Conservation (phyloP, 2,329 filamentous ascomycete genomes). For the Westerdykella sp. region DNA sequence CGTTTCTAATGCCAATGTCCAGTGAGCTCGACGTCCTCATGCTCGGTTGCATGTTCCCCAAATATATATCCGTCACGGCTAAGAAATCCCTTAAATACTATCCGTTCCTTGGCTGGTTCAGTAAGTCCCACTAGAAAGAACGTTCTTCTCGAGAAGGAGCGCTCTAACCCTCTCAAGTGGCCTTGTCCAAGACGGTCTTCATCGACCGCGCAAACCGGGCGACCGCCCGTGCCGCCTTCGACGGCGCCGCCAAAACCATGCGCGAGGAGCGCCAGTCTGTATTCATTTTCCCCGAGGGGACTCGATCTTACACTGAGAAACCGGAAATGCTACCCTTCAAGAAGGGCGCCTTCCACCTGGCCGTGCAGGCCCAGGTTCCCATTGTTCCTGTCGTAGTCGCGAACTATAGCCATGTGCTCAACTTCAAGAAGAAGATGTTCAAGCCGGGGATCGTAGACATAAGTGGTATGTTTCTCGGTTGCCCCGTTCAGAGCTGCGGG, state of each 20-base stretch:
- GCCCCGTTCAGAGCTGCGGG: not conserved
- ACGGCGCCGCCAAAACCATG: constrained; percentile 76
- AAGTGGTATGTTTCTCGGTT: constrained; percentile 11
- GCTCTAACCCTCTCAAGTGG: constrained; percentile 46
- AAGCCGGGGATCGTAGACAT: constrained; percentile 51
- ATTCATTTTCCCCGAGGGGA: constrained; percentile 89
- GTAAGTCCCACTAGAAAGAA: constrained; percentile 26
- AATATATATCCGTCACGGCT: constrained; percentile 86
- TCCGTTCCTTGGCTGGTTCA: constrained; percentile 94
- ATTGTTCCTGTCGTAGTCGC: constrained; percentile 70
- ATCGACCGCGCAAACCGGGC: constrained; percentile 84
- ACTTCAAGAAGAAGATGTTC: constrained; percentile 41
- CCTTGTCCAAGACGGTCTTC: constrained; percentile 82
- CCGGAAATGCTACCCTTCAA: constrained; percentile 90
- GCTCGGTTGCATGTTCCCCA: constrained; percentile 82
- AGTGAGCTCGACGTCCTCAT: constrained; percentile 86
- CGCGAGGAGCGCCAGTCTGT: constrained; percentile 59
- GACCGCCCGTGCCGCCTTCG: constrained; percentile 79
- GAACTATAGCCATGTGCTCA: constrained; percentile 46
- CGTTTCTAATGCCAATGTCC: not conserved
- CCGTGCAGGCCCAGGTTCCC: constrained; percentile 86
- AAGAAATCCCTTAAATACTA: constrained; percentile 75
- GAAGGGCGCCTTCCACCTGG: constrained; percentile 96
- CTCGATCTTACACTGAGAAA: constrained; percentile 77
- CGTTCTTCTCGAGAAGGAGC: not conserved